These are phyloP conservation scores for Lactarius trivialis DNA, from an alignment of 768 basidiomycete genomes.

Conservation along the genomic window DNA sequence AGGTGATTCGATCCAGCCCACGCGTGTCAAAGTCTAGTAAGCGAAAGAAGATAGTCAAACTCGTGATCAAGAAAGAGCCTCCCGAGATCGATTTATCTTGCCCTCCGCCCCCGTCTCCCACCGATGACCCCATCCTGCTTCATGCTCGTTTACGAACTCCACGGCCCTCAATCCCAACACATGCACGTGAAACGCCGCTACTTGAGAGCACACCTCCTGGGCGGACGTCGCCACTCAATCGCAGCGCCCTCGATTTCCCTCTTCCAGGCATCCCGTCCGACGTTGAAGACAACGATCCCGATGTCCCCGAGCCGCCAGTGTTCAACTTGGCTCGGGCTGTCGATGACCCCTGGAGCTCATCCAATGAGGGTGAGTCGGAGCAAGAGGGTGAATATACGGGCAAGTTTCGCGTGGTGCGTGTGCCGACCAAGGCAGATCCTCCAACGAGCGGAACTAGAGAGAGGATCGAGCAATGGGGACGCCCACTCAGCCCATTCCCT, in stretches of 20 bases:
- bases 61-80: conserved; percentile 52
- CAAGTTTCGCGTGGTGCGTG: conserved; percentile 45
- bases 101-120: conserved; percentile 64
- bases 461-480: conserved; percentile 56
- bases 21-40: conserved; percentile 35
- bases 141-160: conserved; percentile 35
- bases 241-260: conserved; percentile 19
- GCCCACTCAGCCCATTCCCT: conserved; percentile 66
- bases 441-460: conserved; percentile 48
- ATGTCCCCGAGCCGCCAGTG: conserved; percentile 17
- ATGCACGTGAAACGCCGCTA: conserved; percentile 34
- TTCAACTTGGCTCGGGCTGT: conserved; percentile 24
- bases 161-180: conserved; percentile 27
- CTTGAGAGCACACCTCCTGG: conserved; percentile 31
- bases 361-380: conserved; percentile 28
- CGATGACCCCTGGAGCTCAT: conserved; percentile 17
- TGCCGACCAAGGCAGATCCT: conserved; percentile 61
- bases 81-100: conserved; percentile 53
- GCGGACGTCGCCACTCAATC: conserved; percentile 15
- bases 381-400: conserved; percentile 65
- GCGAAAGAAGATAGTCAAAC: conserved; percentile 31
- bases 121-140: conserved; percentile 68
- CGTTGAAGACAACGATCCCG: conserved; percentile 21
- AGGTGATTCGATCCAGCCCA: conserved; percentile 41
- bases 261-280: conserved; percentile 16